A percentile compares a stretch with the other conserved stretches of the same genome.
phyloP scores from a whole-genome alignment of 306 rosid genomes.

The Vigna nakashimae region DNA sequence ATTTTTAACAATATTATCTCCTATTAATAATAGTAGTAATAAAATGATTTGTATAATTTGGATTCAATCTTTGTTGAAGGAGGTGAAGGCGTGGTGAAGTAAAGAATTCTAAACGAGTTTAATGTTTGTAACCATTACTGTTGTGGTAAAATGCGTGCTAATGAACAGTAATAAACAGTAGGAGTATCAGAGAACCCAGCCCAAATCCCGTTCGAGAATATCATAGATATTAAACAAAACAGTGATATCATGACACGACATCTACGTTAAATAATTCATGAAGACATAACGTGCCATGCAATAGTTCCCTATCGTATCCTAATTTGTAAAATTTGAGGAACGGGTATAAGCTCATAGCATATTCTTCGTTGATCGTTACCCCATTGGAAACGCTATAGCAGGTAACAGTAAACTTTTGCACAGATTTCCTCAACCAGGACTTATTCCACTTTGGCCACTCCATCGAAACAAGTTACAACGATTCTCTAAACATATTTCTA shows the following conservation, averaged over 20 bases:
- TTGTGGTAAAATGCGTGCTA: conserved; percentile 11
- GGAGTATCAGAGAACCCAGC: not conserved
- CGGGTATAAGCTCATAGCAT: conserved; percentile 37
- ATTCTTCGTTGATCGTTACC: conserved; percentile 39
- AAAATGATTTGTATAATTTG: too few relatives aligned
- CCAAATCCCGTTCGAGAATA: conserved; percentile 7
- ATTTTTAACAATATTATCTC: too few relatives aligned
- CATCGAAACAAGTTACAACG: conserved; percentile 15
- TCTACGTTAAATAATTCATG: conserved; percentile 27
- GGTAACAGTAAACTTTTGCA: conserved; percentile 14
- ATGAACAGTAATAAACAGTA: conserved; percentile 18
- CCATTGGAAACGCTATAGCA: not conserved
- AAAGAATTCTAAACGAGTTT: too few relatives aligned
- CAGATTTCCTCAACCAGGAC: conserved; percentile 6
- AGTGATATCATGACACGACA: conserved; percentile 40
- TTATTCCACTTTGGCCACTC: not conserved
- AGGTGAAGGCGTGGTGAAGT: too few relatives aligned
- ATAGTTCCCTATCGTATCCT: conserved; percentile 35
- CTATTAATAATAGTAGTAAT: too few relatives aligned
- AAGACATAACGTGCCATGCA: conserved; percentile 15
- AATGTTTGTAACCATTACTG: not conserved
- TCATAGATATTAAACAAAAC: not conserved
- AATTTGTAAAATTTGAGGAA: not conserved
- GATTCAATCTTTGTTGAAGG: too few relatives aligned
- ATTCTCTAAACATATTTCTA: conserved; percentile 17